Evolutionary conservation across 805 yeast species (phyloP).

Genomic region (Jamesozyma hellenica): DNA sequence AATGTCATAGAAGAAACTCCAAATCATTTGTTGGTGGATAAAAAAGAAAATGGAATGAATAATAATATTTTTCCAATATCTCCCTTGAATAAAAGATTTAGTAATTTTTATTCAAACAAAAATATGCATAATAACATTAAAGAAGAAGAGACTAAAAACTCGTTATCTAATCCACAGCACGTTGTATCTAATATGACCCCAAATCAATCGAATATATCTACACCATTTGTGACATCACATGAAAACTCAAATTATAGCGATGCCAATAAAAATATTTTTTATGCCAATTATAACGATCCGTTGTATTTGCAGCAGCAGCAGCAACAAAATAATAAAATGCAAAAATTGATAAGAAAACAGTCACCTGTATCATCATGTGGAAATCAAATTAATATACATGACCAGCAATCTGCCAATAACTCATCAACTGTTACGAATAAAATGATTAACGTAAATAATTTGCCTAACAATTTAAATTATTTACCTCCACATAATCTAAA

Average conservation of each 20-base stretch:
- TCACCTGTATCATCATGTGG: constrained; percentile 2
- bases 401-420: constrained; percentile 1
- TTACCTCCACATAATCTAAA: no score
- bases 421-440: background rate
- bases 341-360: constrained; percentile 4
- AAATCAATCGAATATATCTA: constrained; percentile 7
- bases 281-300: constrained; percentile 1
- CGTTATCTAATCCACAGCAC: background rate
- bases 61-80: constrained; percentile 7
- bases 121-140: background rate
- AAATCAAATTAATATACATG: constrained; percentile 13
- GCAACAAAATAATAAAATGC: constrained; percentile 4
- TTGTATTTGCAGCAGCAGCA: constrained; percentile 1
- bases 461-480: no score
- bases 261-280: constrained; percentile 1
- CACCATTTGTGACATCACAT: background rate
- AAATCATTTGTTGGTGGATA: constrained; percentile 14
- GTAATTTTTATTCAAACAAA: background rate
- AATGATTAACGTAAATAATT: no score
- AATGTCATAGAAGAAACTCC: constrained; percentile 33
- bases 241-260: background rate
- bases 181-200: background rate
- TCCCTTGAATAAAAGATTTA: constrained; percentile 1
- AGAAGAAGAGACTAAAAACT: background rate
- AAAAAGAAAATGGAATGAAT: background rate